Conservation (phyloP, 176 grass and related monocot species). For the Olyra latifolia region DNA sequence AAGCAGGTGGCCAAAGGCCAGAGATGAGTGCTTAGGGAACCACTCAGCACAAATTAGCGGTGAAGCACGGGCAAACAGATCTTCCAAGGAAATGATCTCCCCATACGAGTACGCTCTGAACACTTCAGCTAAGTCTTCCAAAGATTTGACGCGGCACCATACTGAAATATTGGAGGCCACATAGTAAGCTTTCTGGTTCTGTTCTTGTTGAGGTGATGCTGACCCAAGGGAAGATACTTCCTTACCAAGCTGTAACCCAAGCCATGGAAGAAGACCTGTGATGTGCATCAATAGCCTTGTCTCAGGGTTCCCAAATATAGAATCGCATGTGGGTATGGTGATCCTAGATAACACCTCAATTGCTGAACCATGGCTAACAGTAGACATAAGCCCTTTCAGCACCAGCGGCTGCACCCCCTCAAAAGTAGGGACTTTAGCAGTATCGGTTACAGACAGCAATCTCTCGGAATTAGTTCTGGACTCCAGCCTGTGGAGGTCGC, state of each 20-base stretch:
- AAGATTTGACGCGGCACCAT: conserved; percentile 73
- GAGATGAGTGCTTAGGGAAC: conserved; percentile 92
- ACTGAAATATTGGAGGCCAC: conserved; percentile 85
- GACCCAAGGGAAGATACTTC: conserved; percentile 41
- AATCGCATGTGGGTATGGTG: conserved; percentile 84
- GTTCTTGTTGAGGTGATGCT: conserved; percentile 61
- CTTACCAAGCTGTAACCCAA: conserved; percentile 71
- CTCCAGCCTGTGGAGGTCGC: conserved; percentile 74
- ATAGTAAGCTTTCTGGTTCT: conserved; percentile 83
- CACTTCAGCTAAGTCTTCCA: conserved; percentile 63
- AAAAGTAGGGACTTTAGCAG: conserved; percentile 78
- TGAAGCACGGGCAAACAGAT: conserved; percentile 65
- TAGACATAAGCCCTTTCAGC: conserved; percentile 90
- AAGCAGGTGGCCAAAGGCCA: conserved; percentile 94
- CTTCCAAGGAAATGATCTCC: conserved; percentile 60
- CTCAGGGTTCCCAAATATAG: conserved; percentile 90
- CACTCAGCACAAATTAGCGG: conserved; percentile 75
- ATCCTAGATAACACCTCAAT: conserved; percentile 95
- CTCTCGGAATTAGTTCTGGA: conserved; percentile 60
- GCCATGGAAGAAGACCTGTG: conserved; percentile 92
- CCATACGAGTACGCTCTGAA: conserved; percentile 75
- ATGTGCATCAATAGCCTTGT: conserved; percentile 96
- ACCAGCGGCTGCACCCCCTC: conserved; percentile 95
- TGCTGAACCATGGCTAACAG: conserved; percentile 80
- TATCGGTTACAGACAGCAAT: conserved; percentile 55